These are phyloP conservation scores for Caryopteris hybrid DNA, from an alignment of 305 asterid species.

Conservation along the genomic window DNA sequence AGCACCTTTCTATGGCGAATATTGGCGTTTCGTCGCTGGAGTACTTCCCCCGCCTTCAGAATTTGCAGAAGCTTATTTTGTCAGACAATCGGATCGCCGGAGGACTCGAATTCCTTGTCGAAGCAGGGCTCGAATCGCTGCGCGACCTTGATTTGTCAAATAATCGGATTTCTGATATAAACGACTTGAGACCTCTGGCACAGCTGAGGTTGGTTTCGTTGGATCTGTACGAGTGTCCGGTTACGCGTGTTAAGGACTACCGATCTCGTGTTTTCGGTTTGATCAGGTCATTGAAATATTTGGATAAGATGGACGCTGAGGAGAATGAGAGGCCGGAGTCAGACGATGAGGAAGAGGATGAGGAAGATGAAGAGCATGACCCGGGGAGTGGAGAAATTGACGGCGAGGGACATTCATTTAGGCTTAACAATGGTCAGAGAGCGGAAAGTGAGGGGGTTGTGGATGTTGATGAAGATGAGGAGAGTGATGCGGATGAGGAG, in stretches of 20 bases:
- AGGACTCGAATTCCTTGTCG: slow-evolving; percentile 72
- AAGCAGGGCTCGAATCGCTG: slow-evolving; percentile 66
- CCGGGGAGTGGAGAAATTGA: slow-evolving; percentile 92
- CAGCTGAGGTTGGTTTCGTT: slow-evolving; percentile 70
- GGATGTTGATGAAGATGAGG: slow-evolving; percentile 90
- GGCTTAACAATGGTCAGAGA: slow-evolving; percentile 47
- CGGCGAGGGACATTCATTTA: slow-evolving; percentile 49
- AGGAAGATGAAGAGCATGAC: slow-evolving; percentile 74
- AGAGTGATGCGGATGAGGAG: slow-evolving; percentile 89
- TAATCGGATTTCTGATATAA: slow-evolving; percentile 64
- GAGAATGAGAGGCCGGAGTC: slow-evolving; percentile 92
- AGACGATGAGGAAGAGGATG: slow-evolving; percentile 77
- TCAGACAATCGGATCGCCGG: slow-evolving; percentile 90
- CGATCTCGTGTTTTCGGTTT: slow-evolving; percentile 81
- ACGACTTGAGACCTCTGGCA: slow-evolving; percentile 74
- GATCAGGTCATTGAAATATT: slow-evolving; percentile 71
- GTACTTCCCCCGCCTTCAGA: slow-evolving; percentile 68
- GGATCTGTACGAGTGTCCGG: slow-evolving; percentile 95
- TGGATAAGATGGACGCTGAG: slow-evolving; percentile 93
- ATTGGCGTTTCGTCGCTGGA: slow-evolving; percentile 83
- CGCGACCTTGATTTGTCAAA: slow-evolving; percentile 92
- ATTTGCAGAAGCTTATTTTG: slow-evolving; percentile 63
- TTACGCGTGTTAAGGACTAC: slow-evolving; percentile 79
- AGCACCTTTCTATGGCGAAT: slow-evolving; percentile 81
- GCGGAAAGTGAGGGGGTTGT: slow-evolving; percentile 65